Conservation (phyloP, 192 early-diverging fungal species). For the Anaeromyces robustus region DNA sequence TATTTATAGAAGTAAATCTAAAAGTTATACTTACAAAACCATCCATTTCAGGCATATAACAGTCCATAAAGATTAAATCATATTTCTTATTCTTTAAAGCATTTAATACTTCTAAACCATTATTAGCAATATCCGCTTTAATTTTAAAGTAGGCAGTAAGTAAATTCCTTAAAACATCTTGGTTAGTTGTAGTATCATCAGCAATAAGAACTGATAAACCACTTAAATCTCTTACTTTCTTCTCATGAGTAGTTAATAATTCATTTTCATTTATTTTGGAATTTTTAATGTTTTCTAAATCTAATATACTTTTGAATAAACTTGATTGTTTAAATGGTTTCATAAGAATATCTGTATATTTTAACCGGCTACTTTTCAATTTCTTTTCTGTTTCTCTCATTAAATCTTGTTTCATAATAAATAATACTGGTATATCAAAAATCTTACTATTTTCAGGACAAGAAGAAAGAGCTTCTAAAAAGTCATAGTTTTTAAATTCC, state of each 20-base stretch:
- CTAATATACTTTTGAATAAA: not conserved
- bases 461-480: not conserved
- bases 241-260: not conserved
- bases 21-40: too few species aligned
- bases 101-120: conserved; percentile 8
- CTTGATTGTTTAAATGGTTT: not conserved
- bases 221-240: not conserved
- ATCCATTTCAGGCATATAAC: conserved; percentile 18
- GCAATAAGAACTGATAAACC: conserved; percentile 2
- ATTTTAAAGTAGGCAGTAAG: not conserved
- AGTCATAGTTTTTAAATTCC: not conserved
- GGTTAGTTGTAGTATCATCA: conserved; percentile 13
- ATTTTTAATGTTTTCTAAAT: not conserved
- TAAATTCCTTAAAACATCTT: conserved; percentile 8
- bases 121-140: conserved; percentile 8
- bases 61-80: conserved; percentile 7
- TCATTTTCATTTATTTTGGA: too few species aligned
- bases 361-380: not conserved
- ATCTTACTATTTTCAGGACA: not conserved
- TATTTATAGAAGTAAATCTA: too few species aligned
- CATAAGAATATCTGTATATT: not conserved
- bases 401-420: not conserved
- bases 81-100: not conserved
- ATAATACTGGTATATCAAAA: not conserved
- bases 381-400: not conserved